Conservation (phyloP, 495 filamentous ascomycete species). For the Physcia stellaris region DNA sequence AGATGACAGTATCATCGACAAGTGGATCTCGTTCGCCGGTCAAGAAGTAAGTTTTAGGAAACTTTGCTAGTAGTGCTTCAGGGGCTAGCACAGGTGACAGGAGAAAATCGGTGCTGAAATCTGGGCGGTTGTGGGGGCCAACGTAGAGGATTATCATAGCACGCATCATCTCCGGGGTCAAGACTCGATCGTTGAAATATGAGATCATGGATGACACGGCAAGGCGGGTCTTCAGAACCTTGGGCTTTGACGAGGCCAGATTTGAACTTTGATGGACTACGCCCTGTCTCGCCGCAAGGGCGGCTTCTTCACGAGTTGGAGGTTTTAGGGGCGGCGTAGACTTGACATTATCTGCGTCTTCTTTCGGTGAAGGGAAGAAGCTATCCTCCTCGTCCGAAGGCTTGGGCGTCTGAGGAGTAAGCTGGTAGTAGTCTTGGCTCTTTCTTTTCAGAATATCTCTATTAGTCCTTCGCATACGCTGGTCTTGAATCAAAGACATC, state of each 20-base stretch:
- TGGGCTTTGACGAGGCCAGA: slow-evolving; percentile 39
- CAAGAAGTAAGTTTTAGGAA: slow-evolving; percentile 85
- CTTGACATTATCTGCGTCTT: slow-evolving; percentile 1
- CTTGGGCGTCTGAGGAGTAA: slow-evolving; percentile 54
- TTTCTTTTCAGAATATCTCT: slow-evolving; percentile 62
- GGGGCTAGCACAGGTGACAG: slow-evolving; percentile 83
- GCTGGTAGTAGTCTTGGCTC: slow-evolving; percentile 49
- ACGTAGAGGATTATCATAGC: slow-evolving; percentile 98
- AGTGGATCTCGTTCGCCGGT: slow-evolving; percentile 92
- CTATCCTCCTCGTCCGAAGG: slow-evolving; percentile 42
- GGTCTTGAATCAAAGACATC: slow-evolving; percentile 84
- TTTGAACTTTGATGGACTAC: slow-evolving; percentile 19
- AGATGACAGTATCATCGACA: slow-evolving; percentile 93
- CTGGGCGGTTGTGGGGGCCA: slow-evolving; percentile 80
- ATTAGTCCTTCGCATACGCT: slow-evolving; percentile 63
- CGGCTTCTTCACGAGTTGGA: slow-evolving; percentile 16
- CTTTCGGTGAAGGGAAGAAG: slow-evolving; percentile 10
- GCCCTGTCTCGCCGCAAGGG: slow-evolving; percentile 2
- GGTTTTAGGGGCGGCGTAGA: slow-evolving; percentile 7
- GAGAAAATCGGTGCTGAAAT: slow-evolving; percentile 82
- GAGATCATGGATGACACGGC: slow-evolving; percentile 94
- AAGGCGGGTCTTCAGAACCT: slow-evolving; percentile 70
- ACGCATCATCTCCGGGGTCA: slow-evolving; percentile 96
- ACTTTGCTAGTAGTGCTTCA: slow-evolving; percentile 61
- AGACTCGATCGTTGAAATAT: slow-evolving; percentile 89